A percentile compares a stretch with the other conserved stretches of the same genome.
These are phyloP conservation scores for Boletus mariae DNA, from an alignment of 1,284 basidiomycete species.

Conservation along the genomic window DNA sequence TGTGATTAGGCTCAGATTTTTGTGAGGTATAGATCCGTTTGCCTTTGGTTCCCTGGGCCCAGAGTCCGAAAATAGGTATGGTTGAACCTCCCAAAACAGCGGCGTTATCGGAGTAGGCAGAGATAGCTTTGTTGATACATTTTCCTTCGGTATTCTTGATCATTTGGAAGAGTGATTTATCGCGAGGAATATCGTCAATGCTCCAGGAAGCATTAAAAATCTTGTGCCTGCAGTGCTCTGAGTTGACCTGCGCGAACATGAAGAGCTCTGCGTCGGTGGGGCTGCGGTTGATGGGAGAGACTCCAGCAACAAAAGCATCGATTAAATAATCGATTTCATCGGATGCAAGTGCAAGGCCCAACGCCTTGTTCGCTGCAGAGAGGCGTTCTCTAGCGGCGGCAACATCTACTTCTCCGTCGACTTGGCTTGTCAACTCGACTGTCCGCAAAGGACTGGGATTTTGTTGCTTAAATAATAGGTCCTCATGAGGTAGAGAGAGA, in stretches of 20 bases:
- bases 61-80: slow-evolving; percentile 80
- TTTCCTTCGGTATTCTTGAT: slow-evolving; percentile 94
- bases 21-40: slow-evolving; percentile 51
- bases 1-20: slow-evolving; percentile 73
- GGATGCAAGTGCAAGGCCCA: slow-evolving; percentile 87
- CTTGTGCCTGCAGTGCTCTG: slow-evolving; percentile 99
- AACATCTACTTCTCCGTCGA: slow-evolving; percentile 29
- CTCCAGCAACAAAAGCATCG: slow-evolving; percentile 77
- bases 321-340: slow-evolving; percentile 95
- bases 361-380: slow-evolving; percentile 72
- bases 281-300: slow-evolving; percentile 64
- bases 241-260: slow-evolving; percentile 99
- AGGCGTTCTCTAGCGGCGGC: slow-evolving; percentile 55
- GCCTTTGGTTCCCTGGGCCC: slow-evolving; percentile 30
- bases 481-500: slow-evolving; percentile 55
- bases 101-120: slow-evolving; percentile 98
- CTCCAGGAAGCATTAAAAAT: slow-evolving; percentile 99
- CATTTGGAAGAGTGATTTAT: slow-evolving; percentile 92
- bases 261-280: slow-evolving; percentile 98
- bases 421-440: slow-evolving; percentile 51
- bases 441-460: slow-evolving; percentile 68
- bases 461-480: slow-evolving; percentile 69
- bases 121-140: slow-evolving; percentile 77
- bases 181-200: slow-evolving; percentile 69
- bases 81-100: slow-evolving; percentile 84